Conservation (phyloP, 352 stramenopile species). For the Globisporangium uncinulatum region DNA sequence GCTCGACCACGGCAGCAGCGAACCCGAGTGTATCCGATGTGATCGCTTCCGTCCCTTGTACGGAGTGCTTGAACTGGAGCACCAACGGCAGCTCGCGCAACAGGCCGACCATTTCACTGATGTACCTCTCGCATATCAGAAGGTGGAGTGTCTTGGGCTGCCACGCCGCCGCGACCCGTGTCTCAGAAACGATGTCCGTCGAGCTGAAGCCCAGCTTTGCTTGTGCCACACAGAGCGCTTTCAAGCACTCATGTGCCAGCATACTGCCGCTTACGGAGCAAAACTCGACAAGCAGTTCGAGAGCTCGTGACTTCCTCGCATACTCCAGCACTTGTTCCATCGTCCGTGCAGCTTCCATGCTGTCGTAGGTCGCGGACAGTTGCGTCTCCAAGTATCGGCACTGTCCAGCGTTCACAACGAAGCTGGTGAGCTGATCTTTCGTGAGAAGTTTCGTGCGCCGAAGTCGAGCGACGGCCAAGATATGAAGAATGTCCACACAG, state of each 20-base stretch:
- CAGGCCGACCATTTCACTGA: conserved; percentile 23
- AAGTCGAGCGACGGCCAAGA: neutral
- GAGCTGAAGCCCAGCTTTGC: conserved; percentile 1
- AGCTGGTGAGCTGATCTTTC: conserved; percentile 1
- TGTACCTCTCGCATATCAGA: conserved; percentile 19
- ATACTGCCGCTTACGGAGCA: conserved; percentile 7
- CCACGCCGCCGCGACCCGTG: neutral
- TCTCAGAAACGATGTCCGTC: conserved; percentile 1
- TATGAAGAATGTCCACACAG: conserved; percentile 21
- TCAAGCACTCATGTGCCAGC: conserved; percentile 7
- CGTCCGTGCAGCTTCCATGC: neutral
- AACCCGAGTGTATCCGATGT: neutral
- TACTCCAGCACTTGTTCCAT: conserved; percentile 6
- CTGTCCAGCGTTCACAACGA: neutral
- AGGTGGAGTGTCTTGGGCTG: conserved; percentile 14
- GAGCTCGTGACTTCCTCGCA: conserved; percentile 2
- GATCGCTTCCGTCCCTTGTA: neutral
- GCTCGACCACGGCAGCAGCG: neutral
- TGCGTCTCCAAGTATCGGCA: neutral
- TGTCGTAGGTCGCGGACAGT: neutral
- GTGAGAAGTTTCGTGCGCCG: neutral
- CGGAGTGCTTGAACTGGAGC: conserved; percentile 16
- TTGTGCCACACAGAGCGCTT: conserved; percentile 4
- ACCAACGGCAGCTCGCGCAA: conserved; percentile 18
- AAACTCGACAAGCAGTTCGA: conserved; percentile 8